Evolutionary conservation across 495 filamentous ascomycete species (phyloP).

Genomic region (Cercophora newfieldiana): DNA sequence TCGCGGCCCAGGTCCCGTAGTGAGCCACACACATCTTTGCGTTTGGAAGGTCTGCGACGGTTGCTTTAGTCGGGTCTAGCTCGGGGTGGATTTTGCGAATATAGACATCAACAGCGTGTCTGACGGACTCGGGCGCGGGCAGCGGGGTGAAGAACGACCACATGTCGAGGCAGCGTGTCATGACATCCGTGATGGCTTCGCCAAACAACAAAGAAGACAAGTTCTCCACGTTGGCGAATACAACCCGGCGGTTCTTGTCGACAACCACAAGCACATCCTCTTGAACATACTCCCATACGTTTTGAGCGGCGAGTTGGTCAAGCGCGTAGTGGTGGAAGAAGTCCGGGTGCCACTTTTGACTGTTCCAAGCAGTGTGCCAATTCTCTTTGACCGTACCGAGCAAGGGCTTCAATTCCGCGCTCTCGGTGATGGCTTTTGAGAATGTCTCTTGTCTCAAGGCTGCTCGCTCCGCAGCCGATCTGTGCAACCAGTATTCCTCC

Average conservation of each 20-base stretch:
- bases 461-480: neutral
- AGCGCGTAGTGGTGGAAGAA: neutral
- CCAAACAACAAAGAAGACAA: neutral
- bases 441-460: neutral
- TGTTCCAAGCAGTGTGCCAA: neutral
- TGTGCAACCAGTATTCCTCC: constrained; percentile 1
- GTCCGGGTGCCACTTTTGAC: neutral
- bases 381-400: neutral
- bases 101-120: neutral
- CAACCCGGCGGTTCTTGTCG: neutral
- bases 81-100: constrained; percentile 1
- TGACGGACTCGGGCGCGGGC: neutral
- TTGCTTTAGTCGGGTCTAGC: neutral
- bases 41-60: neutral
- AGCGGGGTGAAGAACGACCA: constrained; percentile 1
- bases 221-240: constrained; percentile 6
- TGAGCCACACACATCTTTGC: constrained; percentile 2
- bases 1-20: neutral
- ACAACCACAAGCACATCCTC: constrained; percentile 4
- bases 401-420: no score
- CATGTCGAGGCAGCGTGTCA: neutral
- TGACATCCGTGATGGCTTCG: neutral
- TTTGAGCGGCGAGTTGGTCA: neutral
- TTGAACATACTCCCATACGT: neutral
- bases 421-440: no score